Evolutionary conservation across 2,329 filamentous ascomycete genomes (phyloP).

Genomic region (Aspergillus sojae): DNA sequence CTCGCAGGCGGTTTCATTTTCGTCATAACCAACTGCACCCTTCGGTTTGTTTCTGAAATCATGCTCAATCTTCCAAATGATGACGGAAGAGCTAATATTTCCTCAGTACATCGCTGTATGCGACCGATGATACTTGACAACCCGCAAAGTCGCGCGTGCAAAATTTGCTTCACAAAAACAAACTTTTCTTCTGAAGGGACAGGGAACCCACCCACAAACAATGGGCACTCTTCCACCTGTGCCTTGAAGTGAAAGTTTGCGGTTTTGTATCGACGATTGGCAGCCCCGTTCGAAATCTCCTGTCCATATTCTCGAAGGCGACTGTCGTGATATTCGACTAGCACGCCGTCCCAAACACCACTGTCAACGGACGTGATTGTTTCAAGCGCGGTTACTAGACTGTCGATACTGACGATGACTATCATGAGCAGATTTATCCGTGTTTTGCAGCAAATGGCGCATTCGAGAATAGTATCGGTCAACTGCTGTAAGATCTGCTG

Average conservation of each 20-base stretch:
- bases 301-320: conserved; percentile 11
- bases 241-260: conserved; percentile 19
- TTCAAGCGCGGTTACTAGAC: conserved; percentile 30
- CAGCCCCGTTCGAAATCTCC: conserved; percentile 4
- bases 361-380: conserved; percentile 20
- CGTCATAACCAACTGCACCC: conserved; percentile 33
- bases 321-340: conserved; percentile 14
- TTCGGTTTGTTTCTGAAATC: conserved; percentile 36
- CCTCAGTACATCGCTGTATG: conserved; percentile 30
- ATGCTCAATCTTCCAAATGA: conserved; percentile 30
- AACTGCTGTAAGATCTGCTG: conserved; percentile 32
- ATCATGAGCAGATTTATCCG: conserved; percentile 33
- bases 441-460: conserved; percentile 27
- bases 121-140: conserved; percentile 29
- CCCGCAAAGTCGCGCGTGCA: conserved; percentile 32
- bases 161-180: conserved; percentile 28
- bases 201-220: conserved; percentile 30
- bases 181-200: conserved; percentile 32
- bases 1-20: conserved; percentile 29
- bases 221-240: conserved; percentile 29
- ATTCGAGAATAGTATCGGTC: conserved; percentile 33
- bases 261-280: conserved; percentile 10
- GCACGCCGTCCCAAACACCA: conserved; percentile 16
- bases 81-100: conserved; percentile 21
- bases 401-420: conserved; percentile 34